Evolutionary conservation across 2,329 filamentous ascomycete species (phyloP).

Genomic region (Grosmannia penicillata): DNA sequence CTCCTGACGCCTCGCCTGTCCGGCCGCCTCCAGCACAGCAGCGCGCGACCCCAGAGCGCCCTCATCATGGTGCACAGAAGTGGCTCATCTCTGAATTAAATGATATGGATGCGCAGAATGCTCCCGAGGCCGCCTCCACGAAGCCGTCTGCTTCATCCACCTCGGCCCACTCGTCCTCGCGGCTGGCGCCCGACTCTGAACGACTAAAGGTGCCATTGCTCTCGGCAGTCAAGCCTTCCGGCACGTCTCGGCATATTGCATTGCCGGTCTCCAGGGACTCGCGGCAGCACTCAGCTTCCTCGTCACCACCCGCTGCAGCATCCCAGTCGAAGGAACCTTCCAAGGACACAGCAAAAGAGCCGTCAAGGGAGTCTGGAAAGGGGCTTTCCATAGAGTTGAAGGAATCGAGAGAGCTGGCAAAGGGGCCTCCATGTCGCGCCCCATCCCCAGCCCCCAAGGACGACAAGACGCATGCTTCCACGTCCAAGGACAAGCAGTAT

Average conservation of each 20-base stretch:
- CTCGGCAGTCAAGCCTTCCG: slow-evolving; percentile 14
- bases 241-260: slow-evolving; percentile 1
- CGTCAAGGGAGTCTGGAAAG: background rate
- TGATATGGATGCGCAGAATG: slow-evolving; percentile 57
- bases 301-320: background rate
- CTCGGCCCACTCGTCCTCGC: slow-evolving; percentile 15
- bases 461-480: slow-evolving; percentile 12
- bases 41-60: slow-evolving; percentile 24
- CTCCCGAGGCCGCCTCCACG: slow-evolving; percentile 45
- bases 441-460: slow-evolving; percentile 17
- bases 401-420: too few relatives aligned
- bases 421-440: too few relatives aligned
- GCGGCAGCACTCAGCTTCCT: background rate
- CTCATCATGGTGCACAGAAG: slow-evolving; percentile 47
- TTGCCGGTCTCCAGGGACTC: slow-evolving; percentile 5
- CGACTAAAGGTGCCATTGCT: slow-evolving; percentile 17
- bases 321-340: background rate
- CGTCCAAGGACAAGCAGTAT: slow-evolving; percentile 21
- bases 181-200: slow-evolving; percentile 21
- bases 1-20: background rate
- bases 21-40: slow-evolving; percentile 1
- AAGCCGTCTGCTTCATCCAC: slow-evolving; percentile 41
- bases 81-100: slow-evolving; percentile 37
- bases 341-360: background rate
- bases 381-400: too few relatives aligned